Percentiles rank a stretch among this genome's conserved stretches.
These are phyloP conservation scores for Hemisphaericaspora xylanilytica DNA, from an alignment of 1,139 yeast species.

Conservation along the genomic window DNA sequence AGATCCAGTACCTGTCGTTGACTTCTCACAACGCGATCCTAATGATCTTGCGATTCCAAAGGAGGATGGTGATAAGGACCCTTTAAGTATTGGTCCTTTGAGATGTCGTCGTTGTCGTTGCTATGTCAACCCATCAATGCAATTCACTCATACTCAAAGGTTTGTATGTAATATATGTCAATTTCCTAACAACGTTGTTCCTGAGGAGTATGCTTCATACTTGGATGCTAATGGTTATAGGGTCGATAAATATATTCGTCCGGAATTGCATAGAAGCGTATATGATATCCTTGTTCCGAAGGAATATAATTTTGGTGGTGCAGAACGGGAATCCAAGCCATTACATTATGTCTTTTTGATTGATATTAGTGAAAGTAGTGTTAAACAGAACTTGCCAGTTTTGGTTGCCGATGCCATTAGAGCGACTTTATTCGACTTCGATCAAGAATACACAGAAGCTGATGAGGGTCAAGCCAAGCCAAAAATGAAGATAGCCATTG, in stretches of 20 bases:
- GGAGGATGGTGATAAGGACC: slow-evolving; percentile 22
- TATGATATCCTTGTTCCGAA: slow-evolving; percentile 81
- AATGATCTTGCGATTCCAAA: slow-evolving; percentile 1
- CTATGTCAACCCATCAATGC: slow-evolving; percentile 84
- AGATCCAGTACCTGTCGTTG: slow-evolving; percentile 65
- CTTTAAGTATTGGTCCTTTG: slow-evolving; percentile 61
- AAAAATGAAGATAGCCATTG: slow-evolving; percentile 55
- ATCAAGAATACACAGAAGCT: slow-evolving; percentile 6
- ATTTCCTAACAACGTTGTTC: slow-evolving; percentile 65
- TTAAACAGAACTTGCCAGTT: slow-evolving; percentile 61
- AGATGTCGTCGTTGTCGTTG: slow-evolving; percentile 91
- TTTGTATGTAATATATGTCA: slow-evolving; percentile 88
- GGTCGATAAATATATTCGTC: slow-evolving; percentile 61
- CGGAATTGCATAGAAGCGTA: slow-evolving; percentile 80
- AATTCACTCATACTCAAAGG: slow-evolving; percentile 59
- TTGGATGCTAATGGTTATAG: slow-evolving; percentile 61
- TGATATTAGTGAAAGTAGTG: slow-evolving; percentile 67
- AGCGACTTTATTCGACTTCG: slow-evolving; percentile 42
- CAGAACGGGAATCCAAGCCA: slow-evolving; percentile 28
- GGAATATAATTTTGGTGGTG: slow-evolving; percentile 57
- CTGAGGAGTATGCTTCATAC: slow-evolving; percentile 65
- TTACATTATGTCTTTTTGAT: slow-evolving; percentile 75
- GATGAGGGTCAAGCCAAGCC: slow-evolving; percentile 17
- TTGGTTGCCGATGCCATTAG: slow-evolving; percentile 75
- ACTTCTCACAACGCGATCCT: slow-evolving; percentile 37